phyloP scores from a whole-genome alignment of 345 rosid genomes.

The Linum lewisii region DNA sequence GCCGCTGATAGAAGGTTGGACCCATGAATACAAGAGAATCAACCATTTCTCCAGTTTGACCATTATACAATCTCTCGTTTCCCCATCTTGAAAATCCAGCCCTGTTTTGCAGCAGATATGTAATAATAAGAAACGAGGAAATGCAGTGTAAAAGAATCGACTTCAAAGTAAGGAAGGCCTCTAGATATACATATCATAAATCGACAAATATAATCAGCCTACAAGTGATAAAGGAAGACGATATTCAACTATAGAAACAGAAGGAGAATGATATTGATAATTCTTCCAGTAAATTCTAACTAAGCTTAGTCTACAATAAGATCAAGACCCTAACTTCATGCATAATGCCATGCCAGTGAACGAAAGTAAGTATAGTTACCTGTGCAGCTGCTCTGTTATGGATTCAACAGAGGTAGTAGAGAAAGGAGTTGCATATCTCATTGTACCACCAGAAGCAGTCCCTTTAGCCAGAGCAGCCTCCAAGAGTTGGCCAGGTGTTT shows the following conservation, averaged over 20 bases:
- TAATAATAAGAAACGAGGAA: no score
- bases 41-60: constrained; percentile 70
- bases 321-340: background rate
- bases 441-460: constrained; percentile 56
- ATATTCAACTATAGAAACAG: no score
- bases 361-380: constrained; percentile 26
- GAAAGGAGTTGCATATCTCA: constrained; percentile 78
- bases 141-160: no score
- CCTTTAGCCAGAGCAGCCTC: constrained; percentile 95
- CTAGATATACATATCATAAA: no score
- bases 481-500: constrained; percentile 86
- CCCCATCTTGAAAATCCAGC: constrained; percentile 91
- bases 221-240: no score
- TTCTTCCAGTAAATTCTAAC: no score
- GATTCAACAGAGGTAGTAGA: constrained; percentile 58
- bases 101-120: constrained; percentile 20
- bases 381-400: constrained; percentile 80
- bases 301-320: background rate
- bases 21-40: constrained; percentile 70
- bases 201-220: no score
- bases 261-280: no score
- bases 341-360: no score
- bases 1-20: constrained; percentile 80
- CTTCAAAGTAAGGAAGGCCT: no score
- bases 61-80: constrained; percentile 68